These are phyloP conservation scores for Pythium oligandrum DNA, from an alignment of 352 stramenopile species.

Conservation along the genomic window DNA sequence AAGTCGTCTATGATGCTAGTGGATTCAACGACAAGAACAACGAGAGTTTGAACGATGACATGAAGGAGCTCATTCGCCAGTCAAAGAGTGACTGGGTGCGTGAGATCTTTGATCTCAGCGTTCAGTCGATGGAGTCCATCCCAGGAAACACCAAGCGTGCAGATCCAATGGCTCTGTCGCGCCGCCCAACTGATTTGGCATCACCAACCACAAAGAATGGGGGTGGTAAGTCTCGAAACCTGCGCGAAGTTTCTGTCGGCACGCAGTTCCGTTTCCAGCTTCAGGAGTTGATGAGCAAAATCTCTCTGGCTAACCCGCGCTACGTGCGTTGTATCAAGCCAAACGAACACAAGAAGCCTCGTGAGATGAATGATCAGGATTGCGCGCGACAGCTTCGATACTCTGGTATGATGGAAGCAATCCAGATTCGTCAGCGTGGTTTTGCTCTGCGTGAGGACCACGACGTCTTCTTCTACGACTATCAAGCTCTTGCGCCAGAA, in stretches of 20 bases:
- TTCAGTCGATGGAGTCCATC: conserved; percentile 83
- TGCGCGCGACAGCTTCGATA: conserved; percentile 89
- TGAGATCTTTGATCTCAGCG: conserved; percentile 81
- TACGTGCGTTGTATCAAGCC: conserved; percentile 89
- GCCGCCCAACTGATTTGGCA: conserved; percentile 46
- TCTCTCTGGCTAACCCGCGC: conserved; percentile 80
- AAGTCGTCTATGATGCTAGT: conserved; percentile 96
- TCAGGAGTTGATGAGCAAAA: conserved; percentile 87
- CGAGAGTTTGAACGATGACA: conserved; percentile 94
- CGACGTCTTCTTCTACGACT: conserved; percentile 90
- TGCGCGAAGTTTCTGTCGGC: conserved; percentile 82
- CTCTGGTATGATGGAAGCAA: conserved; percentile 90
- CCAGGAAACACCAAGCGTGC: conserved; percentile 65
- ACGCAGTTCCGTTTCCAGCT: conserved; percentile 88
- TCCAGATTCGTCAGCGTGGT: conserved; percentile 85
- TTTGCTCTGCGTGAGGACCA: conserved; percentile 87
- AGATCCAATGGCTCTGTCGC: conserved; percentile 53
- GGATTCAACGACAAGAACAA: conserved; percentile 99
- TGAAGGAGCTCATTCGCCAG: conserved; percentile 90
- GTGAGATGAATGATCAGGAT: conserved; percentile 74
- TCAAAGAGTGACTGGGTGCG: conserved; percentile 80
- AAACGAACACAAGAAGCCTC: conserved; percentile 80
- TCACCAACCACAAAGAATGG: conserved; percentile 25
- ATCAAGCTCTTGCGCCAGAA: conserved; percentile 78
- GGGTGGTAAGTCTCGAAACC: conserved; percentile 73